A percentile compares a stretch with the other conserved stretches of the same genome.
These are phyloP conservation scores for Aspergillus unguis DNA, from an alignment of 2,329 filamentous ascomycete genomes.

Conservation along the genomic window DNA sequence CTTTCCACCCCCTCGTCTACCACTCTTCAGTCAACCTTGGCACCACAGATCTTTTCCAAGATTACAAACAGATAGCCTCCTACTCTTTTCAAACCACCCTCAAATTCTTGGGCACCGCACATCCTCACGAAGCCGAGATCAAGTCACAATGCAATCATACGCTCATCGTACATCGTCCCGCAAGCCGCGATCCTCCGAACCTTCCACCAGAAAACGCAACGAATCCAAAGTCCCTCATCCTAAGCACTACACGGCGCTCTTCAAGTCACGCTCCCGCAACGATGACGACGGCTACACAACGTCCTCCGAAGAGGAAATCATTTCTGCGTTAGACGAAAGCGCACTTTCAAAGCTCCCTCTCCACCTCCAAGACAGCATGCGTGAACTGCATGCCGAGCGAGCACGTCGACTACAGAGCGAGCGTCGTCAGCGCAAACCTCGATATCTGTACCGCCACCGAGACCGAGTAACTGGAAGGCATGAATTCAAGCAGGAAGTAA, in stretches of 20 bases:
- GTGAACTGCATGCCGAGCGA: slow-evolving; percentile 27
- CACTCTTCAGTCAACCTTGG: not conserved
- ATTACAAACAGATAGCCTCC: no score
- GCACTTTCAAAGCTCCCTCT: slow-evolving; percentile 25
- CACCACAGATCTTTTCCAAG: no score
- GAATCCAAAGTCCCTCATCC: not conserved
- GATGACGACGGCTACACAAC: slow-evolving; percentile 9
- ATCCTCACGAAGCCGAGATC: no score
- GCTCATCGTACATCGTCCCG: no score
- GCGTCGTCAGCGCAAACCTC: not conserved
- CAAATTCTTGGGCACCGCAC: no score
- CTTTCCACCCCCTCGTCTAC: not conserved
- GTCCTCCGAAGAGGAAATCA: slow-evolving; percentile 28
- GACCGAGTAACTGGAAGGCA: not conserved
- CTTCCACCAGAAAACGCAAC: not conserved
- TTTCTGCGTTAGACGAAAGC: slow-evolving; percentile 26
- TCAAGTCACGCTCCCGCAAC: not conserved
- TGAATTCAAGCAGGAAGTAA: not conserved
- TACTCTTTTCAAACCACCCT: no score
- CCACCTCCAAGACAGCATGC: slow-evolving; percentile 26
- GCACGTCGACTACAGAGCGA: slow-evolving; percentile 13
- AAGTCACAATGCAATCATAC: no score
- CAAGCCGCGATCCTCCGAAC: no score
- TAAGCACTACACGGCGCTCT: not conserved
- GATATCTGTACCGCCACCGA: not conserved